A percentile compares a stretch with the other conserved stretches of the same genome.
Evolutionary conservation across 331 rosid genomes (phyloP).

Genomic region (Stylosanthes scabra): DNA sequence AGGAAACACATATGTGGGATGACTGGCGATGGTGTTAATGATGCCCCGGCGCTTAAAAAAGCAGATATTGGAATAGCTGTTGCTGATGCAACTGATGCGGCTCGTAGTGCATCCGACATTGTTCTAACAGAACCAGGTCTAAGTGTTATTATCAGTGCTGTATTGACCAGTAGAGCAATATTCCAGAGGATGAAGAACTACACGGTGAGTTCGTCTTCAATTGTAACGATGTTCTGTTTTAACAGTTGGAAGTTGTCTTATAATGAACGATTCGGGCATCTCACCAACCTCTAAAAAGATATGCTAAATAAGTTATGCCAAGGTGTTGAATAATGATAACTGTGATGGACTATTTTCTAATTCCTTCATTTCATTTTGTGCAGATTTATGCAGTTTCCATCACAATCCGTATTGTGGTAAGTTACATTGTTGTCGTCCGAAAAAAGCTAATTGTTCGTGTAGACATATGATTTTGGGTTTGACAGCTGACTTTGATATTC

Average conservation of each 20-base stretch:
- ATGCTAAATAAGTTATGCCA: background rate
- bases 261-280: constrained; percentile 4
- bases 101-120: constrained; percentile 93
- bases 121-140: constrained; percentile 92
- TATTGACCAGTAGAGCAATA: constrained; percentile 85
- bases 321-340: background rate
- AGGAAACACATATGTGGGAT: constrained; percentile 89
- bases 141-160: constrained; percentile 90
- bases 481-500: constrained; percentile 26
- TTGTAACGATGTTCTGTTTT: background rate
- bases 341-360: background rate
- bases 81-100: constrained; percentile 96
- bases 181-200: constrained; percentile 97
- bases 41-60: constrained; percentile 92
- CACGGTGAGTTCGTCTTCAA: constrained; percentile 61
- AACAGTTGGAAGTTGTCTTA: background rate
- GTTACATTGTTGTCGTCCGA: constrained; percentile 30
- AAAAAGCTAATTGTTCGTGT: constrained; percentile 21
- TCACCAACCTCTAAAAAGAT: background rate
- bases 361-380: constrained; percentile 29
- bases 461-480: constrained; percentile 9
- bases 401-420: constrained; percentile 94
- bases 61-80: constrained; percentile 98
- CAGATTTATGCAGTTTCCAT: constrained; percentile 96
- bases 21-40: constrained; percentile 97